phyloP scores from a whole-genome alignment of 495 filamentous ascomycete genomes.

The Annulohypoxylon moriforme region DNA sequence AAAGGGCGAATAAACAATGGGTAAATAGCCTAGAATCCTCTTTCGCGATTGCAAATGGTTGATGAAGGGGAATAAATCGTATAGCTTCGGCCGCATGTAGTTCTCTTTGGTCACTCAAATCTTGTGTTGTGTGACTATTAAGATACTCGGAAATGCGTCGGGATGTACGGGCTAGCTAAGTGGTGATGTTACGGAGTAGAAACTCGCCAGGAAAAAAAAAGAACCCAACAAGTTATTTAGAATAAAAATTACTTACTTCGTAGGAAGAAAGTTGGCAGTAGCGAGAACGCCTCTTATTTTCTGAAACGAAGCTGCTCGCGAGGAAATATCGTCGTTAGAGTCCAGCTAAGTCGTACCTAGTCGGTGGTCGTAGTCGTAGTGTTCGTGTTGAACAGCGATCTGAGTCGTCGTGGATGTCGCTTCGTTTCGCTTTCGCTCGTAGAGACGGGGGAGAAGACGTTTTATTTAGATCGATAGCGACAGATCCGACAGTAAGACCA shows the following conservation, averaged over 20 bases:
- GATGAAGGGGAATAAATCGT: neutral
- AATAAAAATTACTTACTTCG: slow-evolving; percentile 18
- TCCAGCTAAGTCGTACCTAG: slow-evolving; percentile 26
- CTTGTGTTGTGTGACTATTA: neutral
- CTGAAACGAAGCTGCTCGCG: slow-evolving; percentile 18
- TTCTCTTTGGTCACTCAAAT: neutral
- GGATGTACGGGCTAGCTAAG: neutral
- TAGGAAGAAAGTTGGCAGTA: slow-evolving; percentile 19
- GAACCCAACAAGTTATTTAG: neutral
- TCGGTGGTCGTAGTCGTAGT: slow-evolving; percentile 21
- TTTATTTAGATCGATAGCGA: slow-evolving; percentile 2
- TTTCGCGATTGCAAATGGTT: neutral
- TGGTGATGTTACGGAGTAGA: neutral
- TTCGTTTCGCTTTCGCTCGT: slow-evolving; percentile 33
- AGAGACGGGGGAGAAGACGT: slow-evolving; percentile 5
- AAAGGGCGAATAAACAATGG: neutral
- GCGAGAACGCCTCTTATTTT: slow-evolving; percentile 16
- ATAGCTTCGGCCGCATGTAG: neutral
- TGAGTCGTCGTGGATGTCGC: slow-evolving; percentile 18
- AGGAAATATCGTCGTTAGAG: slow-evolving; percentile 12
- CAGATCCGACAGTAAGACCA: slow-evolving; percentile 17
- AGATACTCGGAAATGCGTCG: slow-evolving; percentile 21
- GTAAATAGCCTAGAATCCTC: neutral
- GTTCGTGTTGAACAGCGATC: slow-evolving; percentile 28
- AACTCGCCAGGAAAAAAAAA: neutral